Conservation (phyloP, 805 yeast genomes). For the Kregervanrija fluxuum region DNA sequence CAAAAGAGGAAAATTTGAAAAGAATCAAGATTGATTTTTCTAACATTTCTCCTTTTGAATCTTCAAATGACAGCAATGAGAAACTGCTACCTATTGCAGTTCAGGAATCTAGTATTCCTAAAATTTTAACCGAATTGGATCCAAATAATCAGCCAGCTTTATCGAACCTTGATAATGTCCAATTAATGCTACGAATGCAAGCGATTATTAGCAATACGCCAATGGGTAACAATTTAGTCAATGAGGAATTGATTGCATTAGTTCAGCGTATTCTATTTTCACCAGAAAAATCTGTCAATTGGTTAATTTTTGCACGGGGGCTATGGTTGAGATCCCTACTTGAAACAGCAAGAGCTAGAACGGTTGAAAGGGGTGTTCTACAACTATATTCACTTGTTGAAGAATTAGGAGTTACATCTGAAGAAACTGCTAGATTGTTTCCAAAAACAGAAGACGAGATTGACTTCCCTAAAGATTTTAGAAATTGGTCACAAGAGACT, state of each 20-base stretch:
- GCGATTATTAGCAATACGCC: conserved; percentile 67
- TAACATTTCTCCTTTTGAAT: background rate
- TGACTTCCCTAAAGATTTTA: conserved; percentile 17
- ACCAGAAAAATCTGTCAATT: conserved; percentile 44
- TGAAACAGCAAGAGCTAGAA: conserved; percentile 74
- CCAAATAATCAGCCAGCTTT: conserved; percentile 79
- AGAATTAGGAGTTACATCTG: conserved; percentile 64
- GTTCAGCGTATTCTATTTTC: conserved; percentile 63
- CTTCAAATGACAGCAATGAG: conserved; percentile 21
- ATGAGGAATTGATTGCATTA: conserved; percentile 76
- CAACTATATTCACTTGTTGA: conserved; percentile 91
- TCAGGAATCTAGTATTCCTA: conserved; percentile 58
- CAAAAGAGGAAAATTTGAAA: conserved; percentile 26
- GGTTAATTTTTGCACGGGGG: conserved; percentile 74
- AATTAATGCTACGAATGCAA: conserved; percentile 60
- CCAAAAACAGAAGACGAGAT: conserved; percentile 33
- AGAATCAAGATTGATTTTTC: conserved; percentile 35
- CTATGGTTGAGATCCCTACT: conserved; percentile 85
- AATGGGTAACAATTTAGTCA: conserved; percentile 57
- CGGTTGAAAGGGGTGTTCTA: conserved; percentile 88
- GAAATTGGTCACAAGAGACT: conserved; percentile 1
- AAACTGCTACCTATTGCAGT: conserved; percentile 57
- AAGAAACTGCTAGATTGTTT: conserved; percentile 44
- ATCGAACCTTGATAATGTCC: conserved; percentile 63
- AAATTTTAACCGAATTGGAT: conserved; percentile 45